Conservation (phyloP, 192 early-diverging fungal species). For the Mortierella antarctica region DNA sequence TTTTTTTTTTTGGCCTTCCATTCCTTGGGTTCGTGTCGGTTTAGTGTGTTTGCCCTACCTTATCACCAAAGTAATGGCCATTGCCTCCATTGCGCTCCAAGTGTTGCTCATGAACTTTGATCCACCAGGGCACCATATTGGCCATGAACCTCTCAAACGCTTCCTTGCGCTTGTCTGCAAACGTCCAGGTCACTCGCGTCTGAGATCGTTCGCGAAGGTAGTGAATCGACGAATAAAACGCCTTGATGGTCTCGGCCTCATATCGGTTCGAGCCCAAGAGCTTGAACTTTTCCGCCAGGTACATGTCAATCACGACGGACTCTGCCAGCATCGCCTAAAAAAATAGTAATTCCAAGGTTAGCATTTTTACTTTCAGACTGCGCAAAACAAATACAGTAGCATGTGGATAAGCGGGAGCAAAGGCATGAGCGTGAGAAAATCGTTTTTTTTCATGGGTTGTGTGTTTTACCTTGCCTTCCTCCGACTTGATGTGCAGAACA, state of each 20-base stretch:
- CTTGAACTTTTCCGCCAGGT: slow-evolving; percentile 23
- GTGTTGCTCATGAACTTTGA: slow-evolving; percentile 19
- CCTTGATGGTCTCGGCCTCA: slow-evolving; percentile 26
- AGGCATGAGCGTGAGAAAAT: not conserved
- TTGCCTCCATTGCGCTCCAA: slow-evolving; percentile 21
- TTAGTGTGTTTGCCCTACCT: not conserved
- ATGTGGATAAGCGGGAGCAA: not conserved
- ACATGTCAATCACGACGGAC: slow-evolving; percentile 21
- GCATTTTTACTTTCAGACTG: not conserved
- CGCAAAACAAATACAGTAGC: too few relatives aligned
- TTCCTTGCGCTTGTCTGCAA: slow-evolving; percentile 15
- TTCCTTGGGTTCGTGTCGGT: not conserved
- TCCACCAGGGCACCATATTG: slow-evolving; percentile 11
- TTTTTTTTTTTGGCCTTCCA: not conserved
- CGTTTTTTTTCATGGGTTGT: not conserved
- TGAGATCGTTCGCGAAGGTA: slow-evolving; percentile 32
- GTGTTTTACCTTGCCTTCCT: not conserved
- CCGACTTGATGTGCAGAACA: slow-evolving; percentile 2
- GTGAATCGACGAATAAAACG: slow-evolving; percentile 28
- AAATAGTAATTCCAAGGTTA: not conserved
- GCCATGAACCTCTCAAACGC: slow-evolving; percentile 12
- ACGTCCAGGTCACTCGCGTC: slow-evolving; percentile 23
- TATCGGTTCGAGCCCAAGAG: slow-evolving; percentile 24
- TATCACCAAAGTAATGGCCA: slow-evolving; percentile 33
- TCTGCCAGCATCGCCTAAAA: slow-evolving; percentile 10